A percentile compares a stretch with the other conserved stretches of the same genome.
phyloP scores from a whole-genome alignment of 371 early-diverging fungal genomes.

The Funneliformis caledonium region DNA sequence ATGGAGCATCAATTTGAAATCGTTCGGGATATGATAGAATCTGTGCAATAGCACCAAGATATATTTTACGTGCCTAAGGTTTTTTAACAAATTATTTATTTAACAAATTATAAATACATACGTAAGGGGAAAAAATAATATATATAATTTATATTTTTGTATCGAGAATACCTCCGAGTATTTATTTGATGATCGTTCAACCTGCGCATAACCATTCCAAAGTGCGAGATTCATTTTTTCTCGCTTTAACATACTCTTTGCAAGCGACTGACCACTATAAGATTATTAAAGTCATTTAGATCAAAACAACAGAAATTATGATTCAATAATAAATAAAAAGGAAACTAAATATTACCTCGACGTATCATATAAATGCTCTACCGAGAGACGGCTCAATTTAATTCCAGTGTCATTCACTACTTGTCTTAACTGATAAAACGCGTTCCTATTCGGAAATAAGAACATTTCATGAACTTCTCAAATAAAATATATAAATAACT shows the following conservation, averaged over 20 bases:
- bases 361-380: slow-evolving; percentile 48
- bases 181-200: slow-evolving; percentile 54
- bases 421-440: slow-evolving; percentile 51
- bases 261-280: slow-evolving; percentile 46
- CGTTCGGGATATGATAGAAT: slow-evolving; percentile 51
- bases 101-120: neutral
- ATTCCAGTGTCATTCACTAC: slow-evolving; percentile 49
- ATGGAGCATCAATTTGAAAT: slow-evolving; percentile 48
- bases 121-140: neutral
- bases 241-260: slow-evolving; percentile 59
- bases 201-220: slow-evolving; percentile 70
- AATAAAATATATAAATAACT: neutral
- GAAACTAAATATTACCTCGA: neutral
- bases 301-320: neutral
- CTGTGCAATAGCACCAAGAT: slow-evolving; percentile 57
- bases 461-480: neutral
- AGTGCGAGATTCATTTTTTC: slow-evolving; percentile 58
- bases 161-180: slow-evolving; percentile 48
- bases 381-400: slow-evolving; percentile 51
- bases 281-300: neutral
- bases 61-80: slow-evolving; percentile 68
- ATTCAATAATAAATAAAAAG: neutral
- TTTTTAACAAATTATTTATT: neutral
- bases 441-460: slow-evolving; percentile 47
- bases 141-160: slow-evolving; percentile 1